A percentile compares a stretch with the other conserved stretches of the same genome.
phyloP scores from a whole-genome alignment of 306 rosid species.

The Sesbania bispinosa region DNA sequence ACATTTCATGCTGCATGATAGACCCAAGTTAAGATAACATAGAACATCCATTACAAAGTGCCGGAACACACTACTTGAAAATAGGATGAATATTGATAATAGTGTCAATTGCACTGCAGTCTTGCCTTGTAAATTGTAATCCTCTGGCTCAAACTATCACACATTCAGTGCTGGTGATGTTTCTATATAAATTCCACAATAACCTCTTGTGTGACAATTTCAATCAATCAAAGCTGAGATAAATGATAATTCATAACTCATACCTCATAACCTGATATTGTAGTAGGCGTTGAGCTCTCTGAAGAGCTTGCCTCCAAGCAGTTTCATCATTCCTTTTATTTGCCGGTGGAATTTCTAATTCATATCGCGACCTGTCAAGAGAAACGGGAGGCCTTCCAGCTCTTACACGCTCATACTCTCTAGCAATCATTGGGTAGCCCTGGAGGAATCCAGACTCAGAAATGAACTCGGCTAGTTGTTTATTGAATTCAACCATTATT shows the following conservation, averaged over 20 bases:
- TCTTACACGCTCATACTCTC: conserved; percentile 91
- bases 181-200: neutral
- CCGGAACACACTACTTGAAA: neutral
- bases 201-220: neutral
- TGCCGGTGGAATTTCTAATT: conserved; percentile 52
- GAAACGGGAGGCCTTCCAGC: conserved; percentile 82
- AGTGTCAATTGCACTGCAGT: neutral
- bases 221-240: neutral
- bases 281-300: conserved; percentile 65
- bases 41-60: neutral
- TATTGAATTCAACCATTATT: too few species aligned
- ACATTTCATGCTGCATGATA: neutral
- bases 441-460: too few species aligned
- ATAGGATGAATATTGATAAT: neutral
- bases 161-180: neutral
- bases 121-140: too few species aligned
- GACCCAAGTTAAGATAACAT: neutral
- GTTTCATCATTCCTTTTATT: conserved; percentile 74
- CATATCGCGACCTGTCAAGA: conserved; percentile 70
- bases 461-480: too few species aligned
- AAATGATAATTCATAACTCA: neutral
- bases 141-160: too few species aligned
- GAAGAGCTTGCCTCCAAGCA: conserved; percentile 83
- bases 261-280: conserved; percentile 76
- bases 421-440: conserved; percentile 85